Conservation (phyloP, 371 early-diverging fungal genomes). For the Rhizopus delemar region DNA sequence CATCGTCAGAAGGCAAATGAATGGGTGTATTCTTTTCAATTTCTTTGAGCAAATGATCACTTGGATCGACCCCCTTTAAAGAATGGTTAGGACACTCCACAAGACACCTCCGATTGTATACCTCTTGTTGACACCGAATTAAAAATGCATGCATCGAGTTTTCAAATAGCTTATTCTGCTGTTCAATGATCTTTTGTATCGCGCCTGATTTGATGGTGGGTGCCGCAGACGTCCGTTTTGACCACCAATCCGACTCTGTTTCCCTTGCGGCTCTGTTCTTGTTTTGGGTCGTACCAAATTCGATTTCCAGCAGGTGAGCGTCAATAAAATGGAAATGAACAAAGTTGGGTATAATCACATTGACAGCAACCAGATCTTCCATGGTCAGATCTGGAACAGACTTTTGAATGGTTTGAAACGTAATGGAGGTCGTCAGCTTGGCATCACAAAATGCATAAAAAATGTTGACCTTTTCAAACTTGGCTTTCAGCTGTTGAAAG, state of each 20-base stretch:
- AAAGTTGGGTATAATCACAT: conserved; percentile 39
- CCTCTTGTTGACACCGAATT: conserved; percentile 28
- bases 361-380: conserved; percentile 40
- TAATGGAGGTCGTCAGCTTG: conserved; percentile 29
- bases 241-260: conserved; percentile 20
- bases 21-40: conserved; percentile 19
- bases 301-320: conserved; percentile 13
- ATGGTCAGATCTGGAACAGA: conserved; percentile 24
- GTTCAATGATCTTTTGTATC: conserved; percentile 32
- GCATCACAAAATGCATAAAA: conserved; percentile 50
- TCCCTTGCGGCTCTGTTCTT: conserved; percentile 16
- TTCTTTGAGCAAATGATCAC: conserved; percentile 13
- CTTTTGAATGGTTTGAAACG: conserved; percentile 29
- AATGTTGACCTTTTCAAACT: conserved; percentile 31
- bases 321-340: conserved; percentile 20
- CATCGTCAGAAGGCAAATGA: conserved; percentile 4
- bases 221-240: not conserved
- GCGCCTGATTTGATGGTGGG: conserved; percentile 29
- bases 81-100: not conserved
- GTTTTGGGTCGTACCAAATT: conserved; percentile 34
- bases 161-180: conserved; percentile 30
- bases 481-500: conserved; percentile 7
- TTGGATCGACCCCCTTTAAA: conserved; percentile 15
- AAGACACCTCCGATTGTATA: not conserved
- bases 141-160: conserved; percentile 25